Conservation (phyloP, 2,329 filamentous ascomycete species). For the Venturia carpophila region DNA sequence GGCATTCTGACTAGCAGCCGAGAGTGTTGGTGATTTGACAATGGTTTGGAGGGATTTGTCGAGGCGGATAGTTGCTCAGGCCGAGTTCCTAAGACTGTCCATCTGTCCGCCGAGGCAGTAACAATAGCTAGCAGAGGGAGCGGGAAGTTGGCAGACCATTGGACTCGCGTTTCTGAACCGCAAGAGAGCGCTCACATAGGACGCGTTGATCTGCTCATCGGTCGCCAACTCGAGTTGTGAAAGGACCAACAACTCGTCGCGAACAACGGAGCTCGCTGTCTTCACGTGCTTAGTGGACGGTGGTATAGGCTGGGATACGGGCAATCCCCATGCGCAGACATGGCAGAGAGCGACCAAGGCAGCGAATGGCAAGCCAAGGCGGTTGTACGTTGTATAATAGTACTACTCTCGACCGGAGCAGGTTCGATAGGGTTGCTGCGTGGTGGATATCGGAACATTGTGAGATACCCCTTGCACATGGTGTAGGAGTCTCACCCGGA, state of each 20-base stretch:
- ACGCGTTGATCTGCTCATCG: not conserved
- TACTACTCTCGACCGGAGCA: not conserved
- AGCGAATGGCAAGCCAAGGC: not conserved
- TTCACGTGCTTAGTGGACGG: slow-evolving; percentile 2
- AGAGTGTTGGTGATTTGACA: not conserved
- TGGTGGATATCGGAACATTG: too few relatives aligned
- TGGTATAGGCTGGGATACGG: not conserved
- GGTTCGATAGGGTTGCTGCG: not conserved
- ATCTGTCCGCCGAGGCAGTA: not conserved
- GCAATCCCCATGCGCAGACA: not conserved
- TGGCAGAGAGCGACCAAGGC: not conserved
- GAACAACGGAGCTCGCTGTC: not conserved
- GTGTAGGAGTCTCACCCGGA: too few relatives aligned
- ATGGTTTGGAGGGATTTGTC: not conserved
- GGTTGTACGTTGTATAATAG: not conserved
- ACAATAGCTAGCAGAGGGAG: not conserved
- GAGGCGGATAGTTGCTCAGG: not conserved
- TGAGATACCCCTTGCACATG: too few relatives aligned
- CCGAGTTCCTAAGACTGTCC: not conserved
- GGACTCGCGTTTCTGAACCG: too few relatives aligned
- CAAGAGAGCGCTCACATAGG: not conserved
- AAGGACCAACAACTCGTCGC: not conserved
- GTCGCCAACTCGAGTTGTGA: not conserved
- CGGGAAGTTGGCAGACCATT: too few relatives aligned
- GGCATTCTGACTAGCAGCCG: not conserved